Base-by-base conservation (phyloP, 768 basidiomycete genomes). In the Naganishia vishniacii region DNA sequence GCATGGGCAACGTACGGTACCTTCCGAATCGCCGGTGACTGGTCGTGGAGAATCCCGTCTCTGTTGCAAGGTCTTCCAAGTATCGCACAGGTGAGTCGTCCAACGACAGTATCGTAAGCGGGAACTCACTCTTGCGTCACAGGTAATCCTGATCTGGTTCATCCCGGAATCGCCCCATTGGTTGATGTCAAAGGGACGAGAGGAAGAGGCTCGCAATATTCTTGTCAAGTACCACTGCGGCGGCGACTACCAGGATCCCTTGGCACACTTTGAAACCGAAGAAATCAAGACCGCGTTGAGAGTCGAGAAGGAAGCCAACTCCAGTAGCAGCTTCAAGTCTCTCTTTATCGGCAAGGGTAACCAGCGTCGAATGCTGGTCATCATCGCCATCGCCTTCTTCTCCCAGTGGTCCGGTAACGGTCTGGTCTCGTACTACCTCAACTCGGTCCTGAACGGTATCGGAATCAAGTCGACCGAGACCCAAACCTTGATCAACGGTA, bases 211-310 rank as follows among this genome's bases (percentile, higher is more conserved):
- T 2, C 78, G 87, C 46, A 71, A 80, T n/a, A 82, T 81, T 18
- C 81, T 93, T 23, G 88, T 88, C 1, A 86, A 88, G 75, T 90
- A 91, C 75, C 90, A 93, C 71, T 87, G 88, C 34, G 84, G 88
- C 67, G 84, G 88, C 66, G 82, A 91, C 75, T 13, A 73, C 51
- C 64, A 80, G 25, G 83, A 86, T 69, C 81, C 84, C 6, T 65
- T 76, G 32, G 69, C 73, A 16, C 41, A 62, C 15, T 70, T 67
- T 44, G 75, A 76, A 59, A 65, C 61, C 25, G 28, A 66, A 64
- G 88, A 88, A 73, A 89, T 89, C 69, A 80, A 83, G 60, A 84
- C 85, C 67, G 86, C 86, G 15, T 79, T 88, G 37, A 80, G 82
- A 44, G 72, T 84, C 68, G 88, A 89, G 70, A 82, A 81, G 67